Conservation (phyloP, 2,329 filamentous ascomycete genomes). For the Pestalotiopsis fici region DNA sequence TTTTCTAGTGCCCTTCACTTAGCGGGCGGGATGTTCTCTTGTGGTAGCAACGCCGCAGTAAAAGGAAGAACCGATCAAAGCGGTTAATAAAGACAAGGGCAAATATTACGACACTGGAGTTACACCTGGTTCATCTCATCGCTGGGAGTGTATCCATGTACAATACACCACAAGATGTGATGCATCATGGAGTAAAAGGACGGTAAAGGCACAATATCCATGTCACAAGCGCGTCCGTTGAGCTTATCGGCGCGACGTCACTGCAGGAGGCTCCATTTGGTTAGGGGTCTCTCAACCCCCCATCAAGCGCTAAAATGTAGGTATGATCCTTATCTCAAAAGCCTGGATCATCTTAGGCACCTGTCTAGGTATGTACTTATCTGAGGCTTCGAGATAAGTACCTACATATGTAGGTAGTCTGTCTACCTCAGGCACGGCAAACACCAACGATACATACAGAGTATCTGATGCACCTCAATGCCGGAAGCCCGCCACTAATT, state of each 20-base stretch:
- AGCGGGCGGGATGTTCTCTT: background rate
- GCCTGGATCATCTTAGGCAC: no score
- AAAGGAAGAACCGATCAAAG: background rate
- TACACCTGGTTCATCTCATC: background rate
- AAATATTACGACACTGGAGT: background rate
- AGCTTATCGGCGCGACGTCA: conserved; percentile 30
- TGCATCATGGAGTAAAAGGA: background rate
- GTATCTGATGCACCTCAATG: no score
- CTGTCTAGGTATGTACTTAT: no score
- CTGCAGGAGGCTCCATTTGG: conserved; percentile 4
- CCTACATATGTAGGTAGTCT: no score
- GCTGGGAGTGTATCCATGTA: background rate
- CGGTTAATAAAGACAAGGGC: background rate
- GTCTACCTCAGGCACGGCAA: no score
- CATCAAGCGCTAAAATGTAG: background rate
- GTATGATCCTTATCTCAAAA: no score
- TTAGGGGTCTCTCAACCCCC: background rate
- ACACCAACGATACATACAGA: no score
- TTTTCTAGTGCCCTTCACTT: background rate
- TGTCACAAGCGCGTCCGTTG: background rate
- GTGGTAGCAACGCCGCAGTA: background rate
- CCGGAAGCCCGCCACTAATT: no score
- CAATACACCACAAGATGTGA: background rate
- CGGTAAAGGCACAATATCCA: background rate
- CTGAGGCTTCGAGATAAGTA: no score